Base-by-base conservation (phyloP, 2,329 filamentous ascomycete species). In the Teratosphaeria nubilosa region DNA sequence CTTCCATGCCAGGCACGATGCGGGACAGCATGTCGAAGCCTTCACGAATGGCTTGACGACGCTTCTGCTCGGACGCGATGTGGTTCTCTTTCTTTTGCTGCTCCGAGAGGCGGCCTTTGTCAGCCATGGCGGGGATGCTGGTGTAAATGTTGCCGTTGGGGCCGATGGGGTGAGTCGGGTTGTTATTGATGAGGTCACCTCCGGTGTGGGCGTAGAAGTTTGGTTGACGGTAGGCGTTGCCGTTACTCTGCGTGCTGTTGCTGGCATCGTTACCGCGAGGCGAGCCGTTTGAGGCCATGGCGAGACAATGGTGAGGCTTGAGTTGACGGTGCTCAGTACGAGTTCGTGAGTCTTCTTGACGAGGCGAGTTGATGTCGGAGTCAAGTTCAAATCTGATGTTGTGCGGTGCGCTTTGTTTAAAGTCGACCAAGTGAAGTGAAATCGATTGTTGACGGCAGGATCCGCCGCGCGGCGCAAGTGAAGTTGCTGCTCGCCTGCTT, bases 11-110 rank as follows among this genome's bases (percentile, higher is more conserved):
- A 0, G 91, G 91, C 0, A 95, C 89, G 32, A 95, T 80, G 56
- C 86, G 82, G 16, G 88, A 88, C 27, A 96, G 80, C 34, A 85
- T 82, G 72, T 95, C 90, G 71, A 95, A 95, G 58, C 88, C 89
- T 59, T 89, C 85, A 53, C 91, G 82, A 64, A 96, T 95, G 14
- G 87, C 88, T 58, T 85, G 81, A 51, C 85, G 82, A 37, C 85
- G 82, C 73, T 87, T 84, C 67, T 83, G 80, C 70, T 84, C 82
- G 4, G 84, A 87, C 25, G 82, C 82, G 65, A 88, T 88, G 73
- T 88, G 86, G 69, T 89, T 88, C 67, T 82, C 82, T 70, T 87
- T 87, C 78, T 88, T 88, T 69, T 88, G 84, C 61, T 83, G 78
- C 64, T 87, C 85, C 53, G 84, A 85, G 60, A 89, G 76, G 62